Conservation (phyloP, 2,329 filamentous ascomycete genomes). For the Podosphaera leucotricha region DNA sequence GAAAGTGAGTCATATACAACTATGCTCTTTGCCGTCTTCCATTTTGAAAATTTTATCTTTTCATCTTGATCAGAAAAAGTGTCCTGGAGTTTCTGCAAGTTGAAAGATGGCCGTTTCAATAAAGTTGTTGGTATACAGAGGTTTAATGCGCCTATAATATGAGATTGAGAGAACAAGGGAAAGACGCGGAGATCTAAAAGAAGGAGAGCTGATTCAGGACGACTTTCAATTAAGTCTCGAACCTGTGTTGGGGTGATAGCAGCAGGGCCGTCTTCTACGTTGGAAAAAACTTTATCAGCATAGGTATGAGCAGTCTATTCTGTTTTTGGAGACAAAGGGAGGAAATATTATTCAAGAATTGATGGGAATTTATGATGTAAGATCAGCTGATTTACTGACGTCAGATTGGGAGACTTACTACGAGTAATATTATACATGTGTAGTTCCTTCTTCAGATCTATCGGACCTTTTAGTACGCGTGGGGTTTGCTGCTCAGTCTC, state of each 20-base stretch:
- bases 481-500: background rate
- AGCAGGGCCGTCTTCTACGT: slow-evolving; percentile 22
- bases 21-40: slow-evolving; percentile 52
- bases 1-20: slow-evolving; percentile 73
- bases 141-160: slow-evolving; percentile 63
- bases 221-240: slow-evolving; percentile 27
- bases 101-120: slow-evolving; percentile 75
- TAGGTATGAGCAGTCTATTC: slow-evolving; percentile 16
- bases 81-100: slow-evolving; percentile 63
- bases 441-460: background rate
- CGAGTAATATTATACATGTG: slow-evolving; percentile 14
- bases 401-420: slow-evolving; percentile 23
- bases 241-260: slow-evolving; percentile 32
- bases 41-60: slow-evolving; percentile 48
- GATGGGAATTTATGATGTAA: slow-evolving; percentile 11
- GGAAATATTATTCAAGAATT: slow-evolving; percentile 27
- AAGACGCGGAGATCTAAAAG: slow-evolving; percentile 71
- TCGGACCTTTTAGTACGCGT: background rate
- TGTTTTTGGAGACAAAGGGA: slow-evolving; percentile 29
- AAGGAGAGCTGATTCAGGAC: slow-evolving; percentile 22
- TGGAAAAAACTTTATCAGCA: slow-evolving; percentile 29
- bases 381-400: slow-evolving; percentile 14
- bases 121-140: slow-evolving; percentile 89
- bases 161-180: slow-evolving; percentile 53
- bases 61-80: slow-evolving; percentile 57